Base-by-base conservation (phyloP, 441 rosid species). In the Aquilaria agallochum region DNA sequence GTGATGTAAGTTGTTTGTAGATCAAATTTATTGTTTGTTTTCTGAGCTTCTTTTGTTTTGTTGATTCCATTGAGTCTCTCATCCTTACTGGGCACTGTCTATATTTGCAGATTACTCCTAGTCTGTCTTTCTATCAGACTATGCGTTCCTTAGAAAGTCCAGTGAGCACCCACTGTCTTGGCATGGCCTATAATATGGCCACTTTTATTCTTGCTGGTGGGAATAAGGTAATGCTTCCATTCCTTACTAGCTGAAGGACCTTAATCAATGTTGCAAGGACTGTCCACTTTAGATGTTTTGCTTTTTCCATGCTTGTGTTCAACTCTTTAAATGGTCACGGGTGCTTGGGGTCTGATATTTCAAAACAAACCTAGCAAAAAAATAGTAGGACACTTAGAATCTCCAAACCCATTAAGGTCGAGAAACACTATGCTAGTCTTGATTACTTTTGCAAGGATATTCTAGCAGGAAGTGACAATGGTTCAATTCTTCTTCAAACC, bases 141-240 rank as follows among this genome's bases (percentile, higher is more conserved):
- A 82, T 90, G 98, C 82, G 83, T 70, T 86, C 89, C 78, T 72
- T 93, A 84, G 82, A 85, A 76, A 85, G 89, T 75, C 90, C 92
- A 4, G 74, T 88, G 27, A 89, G 84, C 42, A 93, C 98, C 56
- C 82, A 81, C 57, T 84, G 90, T 60, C 77, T 88, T 5, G 96
- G 97, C 67, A 80, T 70, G 72, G 92, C 98, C 53, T 83, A 81
- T 78, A 83, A 90, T 77, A 79, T 93, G 52, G 90, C 92, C 11
- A 97, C 84, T 30, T 90, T 90, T 74, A 80, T 90, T 66, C 86
- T 93, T 56, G 84, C 96, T 20, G 97, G 90, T 1, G 96, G 98
- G 50, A 92, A 90, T 49, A 93, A 90, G 91, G 98, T 92, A 72
- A 54, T 50, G 12, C 34, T 31, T 66, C n/a, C 36, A 13, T 56